phyloP scores from a whole-genome alignment of 176 grass and related monocot species.

The Juncus effusus region DNA sequence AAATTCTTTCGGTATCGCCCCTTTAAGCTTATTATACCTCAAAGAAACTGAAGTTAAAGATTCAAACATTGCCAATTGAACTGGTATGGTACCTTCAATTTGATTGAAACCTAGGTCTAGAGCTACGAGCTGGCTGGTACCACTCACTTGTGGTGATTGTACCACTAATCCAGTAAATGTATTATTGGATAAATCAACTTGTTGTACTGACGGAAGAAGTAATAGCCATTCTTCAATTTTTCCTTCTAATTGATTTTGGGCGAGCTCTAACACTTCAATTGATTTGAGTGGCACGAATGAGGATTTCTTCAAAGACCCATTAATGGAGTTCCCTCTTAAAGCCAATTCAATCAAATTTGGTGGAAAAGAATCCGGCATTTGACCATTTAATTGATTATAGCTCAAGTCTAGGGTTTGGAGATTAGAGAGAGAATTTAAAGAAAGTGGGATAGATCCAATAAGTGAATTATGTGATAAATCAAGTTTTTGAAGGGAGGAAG shows the following conservation, averaged over 20 bases:
- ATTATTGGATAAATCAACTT: conserved; percentile 25
- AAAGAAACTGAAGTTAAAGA: conserved; percentile 13
- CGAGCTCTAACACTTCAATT: conserved; percentile 23
- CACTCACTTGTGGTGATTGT: background rate
- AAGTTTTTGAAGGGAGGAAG: conserved; percentile 14
- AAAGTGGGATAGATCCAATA: background rate
- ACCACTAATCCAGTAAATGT: conserved; percentile 5
- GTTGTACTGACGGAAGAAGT: conserved; percentile 24
- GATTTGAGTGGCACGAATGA: background rate
- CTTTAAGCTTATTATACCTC: conserved; percentile 18
- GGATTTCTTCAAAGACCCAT: conserved; percentile 6
- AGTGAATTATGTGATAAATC: conserved; percentile 25
- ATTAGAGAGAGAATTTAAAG: conserved; percentile 6
- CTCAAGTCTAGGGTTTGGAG: conserved; percentile 20
- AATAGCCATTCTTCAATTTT: conserved; percentile 24
- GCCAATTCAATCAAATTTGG: conserved; percentile 21
- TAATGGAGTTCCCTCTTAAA: conserved; percentile 13
- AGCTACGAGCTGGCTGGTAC: conserved; percentile 16
- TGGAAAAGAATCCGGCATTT: background rate
- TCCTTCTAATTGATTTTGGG: conserved; percentile 9
- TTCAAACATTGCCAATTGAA: conserved; percentile 10
- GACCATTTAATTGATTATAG: conserved; percentile 18
- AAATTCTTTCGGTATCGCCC: conserved; percentile 8
- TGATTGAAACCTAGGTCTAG: conserved; percentile 22
- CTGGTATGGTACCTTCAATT: conserved; percentile 15